Conservation (phyloP, 2,329 filamentous ascomycete genomes). For the Epichloe sylvatica region DNA sequence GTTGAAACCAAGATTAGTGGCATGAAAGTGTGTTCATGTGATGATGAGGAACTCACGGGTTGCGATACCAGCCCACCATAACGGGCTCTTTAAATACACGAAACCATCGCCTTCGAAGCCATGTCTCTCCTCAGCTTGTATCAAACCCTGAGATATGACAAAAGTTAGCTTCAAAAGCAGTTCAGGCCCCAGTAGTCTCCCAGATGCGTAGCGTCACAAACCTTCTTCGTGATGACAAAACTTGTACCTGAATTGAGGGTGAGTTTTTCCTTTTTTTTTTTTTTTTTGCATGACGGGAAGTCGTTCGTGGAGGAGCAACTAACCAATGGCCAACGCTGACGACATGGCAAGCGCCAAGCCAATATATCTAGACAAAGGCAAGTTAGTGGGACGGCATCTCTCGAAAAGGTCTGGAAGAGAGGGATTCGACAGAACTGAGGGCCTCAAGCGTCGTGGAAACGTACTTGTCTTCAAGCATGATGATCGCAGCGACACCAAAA, state of each 20-base stretch:
- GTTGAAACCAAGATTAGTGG: constrained; percentile 6
- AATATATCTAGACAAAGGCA: constrained; percentile 46
- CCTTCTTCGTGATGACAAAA: constrained; percentile 99
- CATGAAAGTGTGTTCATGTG: not conserved
- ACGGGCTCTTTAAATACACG: constrained; percentile 82
- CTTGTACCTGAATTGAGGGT: constrained; percentile 53
- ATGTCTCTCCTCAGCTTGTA: constrained; percentile 78
- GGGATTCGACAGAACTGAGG: not conserved
- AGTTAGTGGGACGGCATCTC: not conserved
- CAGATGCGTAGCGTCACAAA: constrained; percentile 20
- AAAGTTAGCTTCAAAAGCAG: too few species aligned
- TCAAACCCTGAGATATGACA: constrained; percentile 52
- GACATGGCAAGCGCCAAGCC: constrained; percentile 62
- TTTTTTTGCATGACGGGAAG: not conserved
- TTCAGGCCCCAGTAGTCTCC: too few species aligned
- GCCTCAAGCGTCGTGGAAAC: constrained; percentile 6
- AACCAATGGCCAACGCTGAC: constrained; percentile 65
- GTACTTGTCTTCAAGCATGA: constrained; percentile 27
- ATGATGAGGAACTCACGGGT: constrained; percentile 48
- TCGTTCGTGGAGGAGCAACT: constrained; percentile 12
- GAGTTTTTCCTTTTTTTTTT: constrained; percentile 7
- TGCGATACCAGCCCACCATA: constrained; percentile 92
- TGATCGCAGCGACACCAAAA: constrained; percentile 3
- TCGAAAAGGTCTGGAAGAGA: too few species aligned
- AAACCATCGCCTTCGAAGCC: constrained; percentile 96